Evolutionary conservation across 257 asterid genomes (phyloP).

Genomic region (Lycium ferocissimum): DNA sequence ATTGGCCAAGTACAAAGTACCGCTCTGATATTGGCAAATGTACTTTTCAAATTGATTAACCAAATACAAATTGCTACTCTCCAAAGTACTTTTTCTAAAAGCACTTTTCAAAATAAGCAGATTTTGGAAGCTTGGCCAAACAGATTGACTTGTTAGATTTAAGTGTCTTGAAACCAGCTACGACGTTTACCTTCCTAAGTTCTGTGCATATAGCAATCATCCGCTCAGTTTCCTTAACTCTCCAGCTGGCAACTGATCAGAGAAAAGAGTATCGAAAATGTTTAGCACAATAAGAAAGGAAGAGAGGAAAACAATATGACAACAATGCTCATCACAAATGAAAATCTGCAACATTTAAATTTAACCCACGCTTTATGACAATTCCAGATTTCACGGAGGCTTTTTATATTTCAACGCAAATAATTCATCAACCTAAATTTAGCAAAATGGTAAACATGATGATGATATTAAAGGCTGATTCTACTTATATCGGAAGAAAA

Average conservation of each 20-base stretch:
- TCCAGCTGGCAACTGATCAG: conserved; percentile 96
- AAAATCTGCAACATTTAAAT: background rate
- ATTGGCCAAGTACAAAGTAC: too few species aligned
- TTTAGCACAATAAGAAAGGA: background rate
- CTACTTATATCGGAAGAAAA: background rate
- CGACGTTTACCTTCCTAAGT: conserved; percentile 76
- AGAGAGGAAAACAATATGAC: background rate
- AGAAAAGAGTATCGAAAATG: background rate
- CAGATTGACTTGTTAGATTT: background rate
- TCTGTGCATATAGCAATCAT: conserved; percentile 99
- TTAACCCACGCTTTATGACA: background rate
- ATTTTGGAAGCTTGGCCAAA: too few species aligned
- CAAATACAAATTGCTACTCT: too few species aligned
- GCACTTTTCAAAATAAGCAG: too few species aligned
- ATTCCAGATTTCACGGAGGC: background rate
- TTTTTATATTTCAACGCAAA: background rate
- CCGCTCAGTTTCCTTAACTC: conserved; percentile 97
- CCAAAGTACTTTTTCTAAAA: too few species aligned
- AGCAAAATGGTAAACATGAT: background rate
- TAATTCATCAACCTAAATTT: conserved; percentile 16
- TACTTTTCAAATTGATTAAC: too few species aligned
- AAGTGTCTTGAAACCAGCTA: conserved; percentile 16
- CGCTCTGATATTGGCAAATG: too few species aligned
- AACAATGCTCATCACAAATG: background rate
- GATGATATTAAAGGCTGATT: background rate